A percentile compares a stretch with the other conserved stretches of the same genome.
These are phyloP conservation scores for Curvularia lunata DNA, from an alignment of 2,329 filamentous ascomycete genomes.

Conservation along the genomic window DNA sequence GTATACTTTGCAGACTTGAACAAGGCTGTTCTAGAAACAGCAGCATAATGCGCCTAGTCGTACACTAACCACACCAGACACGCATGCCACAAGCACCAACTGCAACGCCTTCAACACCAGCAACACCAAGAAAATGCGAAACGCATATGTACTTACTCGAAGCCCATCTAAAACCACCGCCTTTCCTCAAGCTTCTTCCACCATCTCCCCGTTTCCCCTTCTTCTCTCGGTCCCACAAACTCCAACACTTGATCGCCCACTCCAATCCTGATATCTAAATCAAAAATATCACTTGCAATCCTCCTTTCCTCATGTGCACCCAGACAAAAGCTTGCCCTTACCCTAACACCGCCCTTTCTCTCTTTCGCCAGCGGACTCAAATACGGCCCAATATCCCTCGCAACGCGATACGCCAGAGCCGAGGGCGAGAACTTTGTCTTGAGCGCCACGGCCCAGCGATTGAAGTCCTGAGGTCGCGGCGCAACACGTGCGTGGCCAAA, in stretches of 20 bases:
- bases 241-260: slow-evolving; percentile 49
- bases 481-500: slow-evolving; percentile 21
- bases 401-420: slow-evolving; percentile 51
- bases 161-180: slow-evolving; percentile 51
- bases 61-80: not conserved
- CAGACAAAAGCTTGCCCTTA: slow-evolving; percentile 55
- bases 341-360: slow-evolving; percentile 50
- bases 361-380: slow-evolving; percentile 51
- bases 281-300: slow-evolving; percentile 51
- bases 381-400: slow-evolving; percentile 49
- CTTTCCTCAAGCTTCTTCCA: slow-evolving; percentile 52
- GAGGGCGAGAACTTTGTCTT: slow-evolving; percentile 50
- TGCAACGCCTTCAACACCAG: not conserved
- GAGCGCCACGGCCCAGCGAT: slow-evolving; percentile 53
- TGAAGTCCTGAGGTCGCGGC: slow-evolving; percentile 34
- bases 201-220: slow-evolving; percentile 51
- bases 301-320: slow-evolving; percentile 38
- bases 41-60: not conserved
- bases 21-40: not conserved
- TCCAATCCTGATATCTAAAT: slow-evolving; percentile 54
- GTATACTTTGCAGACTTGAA: not conserved
- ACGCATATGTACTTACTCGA: not conserved
- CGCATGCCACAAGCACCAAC: not conserved
- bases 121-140: not conserved
- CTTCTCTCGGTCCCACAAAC: slow-evolving; percentile 54